Percentiles rank a stretch among this genome's conserved stretches.
phyloP scores from a whole-genome alignment of 2,329 filamentous ascomycete genomes.

The Orbilia quercus region DNA sequence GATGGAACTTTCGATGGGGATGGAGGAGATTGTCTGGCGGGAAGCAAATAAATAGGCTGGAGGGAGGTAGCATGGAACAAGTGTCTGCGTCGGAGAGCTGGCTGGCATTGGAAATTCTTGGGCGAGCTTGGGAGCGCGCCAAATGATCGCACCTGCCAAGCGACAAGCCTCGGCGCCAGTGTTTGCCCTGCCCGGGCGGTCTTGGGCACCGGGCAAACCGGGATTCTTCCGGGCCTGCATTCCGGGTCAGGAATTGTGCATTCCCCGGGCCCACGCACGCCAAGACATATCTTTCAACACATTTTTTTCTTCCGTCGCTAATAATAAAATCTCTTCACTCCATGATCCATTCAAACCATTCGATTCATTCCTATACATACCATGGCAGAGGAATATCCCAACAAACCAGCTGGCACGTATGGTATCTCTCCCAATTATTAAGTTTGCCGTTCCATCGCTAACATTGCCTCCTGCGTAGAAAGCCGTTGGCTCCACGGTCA shows the following conservation, averaged over 20 bases:
- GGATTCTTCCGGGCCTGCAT: neutral
- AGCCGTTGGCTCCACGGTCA: constrained; percentile 61
- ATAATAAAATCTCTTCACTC: constrained; percentile 21
- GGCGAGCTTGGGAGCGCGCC: constrained; percentile 26
- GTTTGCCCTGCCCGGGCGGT: constrained; percentile 25
- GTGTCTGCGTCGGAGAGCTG: constrained; percentile 18
- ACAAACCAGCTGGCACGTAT: constrained; percentile 44
- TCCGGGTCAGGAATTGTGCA: neutral
- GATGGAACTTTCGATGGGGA: constrained; percentile 17
- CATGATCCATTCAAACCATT: neutral
- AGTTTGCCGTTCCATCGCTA: constrained; percentile 40
- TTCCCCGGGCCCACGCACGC: neutral
- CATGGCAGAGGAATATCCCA: constrained; percentile 34
- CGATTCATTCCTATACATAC: neutral
- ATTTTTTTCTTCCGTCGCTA: constrained; percentile 13
- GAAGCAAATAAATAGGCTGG: constrained; percentile 31
- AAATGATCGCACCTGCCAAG: constrained; percentile 39
- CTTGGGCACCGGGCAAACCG: constrained; percentile 9
- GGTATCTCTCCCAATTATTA: constrained; percentile 46
- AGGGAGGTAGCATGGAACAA: constrained; percentile 25
- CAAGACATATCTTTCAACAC: constrained; percentile 2
- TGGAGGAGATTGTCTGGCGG: neutral
- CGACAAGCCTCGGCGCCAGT: constrained; percentile 49
- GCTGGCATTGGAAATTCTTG: constrained; percentile 52
- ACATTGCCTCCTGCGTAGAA: constrained; percentile 18